These are phyloP conservation scores for Penicillium salamii DNA, from an alignment of 495 filamentous ascomycete genomes.

Conservation along the genomic window DNA sequence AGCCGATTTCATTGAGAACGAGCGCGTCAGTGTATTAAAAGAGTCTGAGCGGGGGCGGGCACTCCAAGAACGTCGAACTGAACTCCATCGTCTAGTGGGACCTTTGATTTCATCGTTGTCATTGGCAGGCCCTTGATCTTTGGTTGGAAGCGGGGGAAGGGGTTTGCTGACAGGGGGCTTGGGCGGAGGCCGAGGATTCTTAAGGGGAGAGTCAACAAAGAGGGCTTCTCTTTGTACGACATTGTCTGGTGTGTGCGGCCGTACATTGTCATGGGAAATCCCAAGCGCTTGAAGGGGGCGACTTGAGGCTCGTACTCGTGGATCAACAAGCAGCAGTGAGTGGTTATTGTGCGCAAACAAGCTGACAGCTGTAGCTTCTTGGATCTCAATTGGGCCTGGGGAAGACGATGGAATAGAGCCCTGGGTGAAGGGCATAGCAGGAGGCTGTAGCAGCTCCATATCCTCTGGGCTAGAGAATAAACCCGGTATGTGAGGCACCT, in stretches of 20 bases:
- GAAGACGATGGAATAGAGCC: slow-evolving; percentile 50
- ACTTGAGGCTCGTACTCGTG: slow-evolving; percentile 46
- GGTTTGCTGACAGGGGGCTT: slow-evolving; percentile 68
- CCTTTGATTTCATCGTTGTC: slow-evolving; percentile 35
- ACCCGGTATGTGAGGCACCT: slow-evolving; percentile 23
- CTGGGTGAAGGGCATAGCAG: slow-evolving; percentile 44
- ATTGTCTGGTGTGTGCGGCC: slow-evolving; percentile 36
- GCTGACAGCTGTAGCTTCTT: slow-evolving; percentile 77
- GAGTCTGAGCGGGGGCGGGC: slow-evolving; percentile 58
- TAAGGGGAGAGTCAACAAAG: slow-evolving; percentile 64
- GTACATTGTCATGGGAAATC: slow-evolving; percentile 9
- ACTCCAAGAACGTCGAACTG: slow-evolving; percentile 57
- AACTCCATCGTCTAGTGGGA: slow-evolving; percentile 47
- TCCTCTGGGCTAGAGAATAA: slow-evolving; percentile 35
- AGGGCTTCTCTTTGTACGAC: slow-evolving; percentile 41
- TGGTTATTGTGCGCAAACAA: slow-evolving; percentile 87
- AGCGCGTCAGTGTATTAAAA: slow-evolving; percentile 35
- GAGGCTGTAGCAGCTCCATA: slow-evolving; percentile 37
- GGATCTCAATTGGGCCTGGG: slow-evolving; percentile 51
- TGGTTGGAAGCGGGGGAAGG: slow-evolving; percentile 68
- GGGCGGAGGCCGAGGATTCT: slow-evolving; percentile 72
- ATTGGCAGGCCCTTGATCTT: slow-evolving; percentile 41
- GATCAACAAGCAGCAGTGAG: slow-evolving; percentile 74
- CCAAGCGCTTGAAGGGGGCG: slow-evolving; percentile 21
- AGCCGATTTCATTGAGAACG: slow-evolving; percentile 44